Percentiles rank a stretch among this genome's conserved stretches.
Evolutionary conservation across 108 stramenopile species (phyloP).

Genomic region (Fragilaria radians): DNA sequence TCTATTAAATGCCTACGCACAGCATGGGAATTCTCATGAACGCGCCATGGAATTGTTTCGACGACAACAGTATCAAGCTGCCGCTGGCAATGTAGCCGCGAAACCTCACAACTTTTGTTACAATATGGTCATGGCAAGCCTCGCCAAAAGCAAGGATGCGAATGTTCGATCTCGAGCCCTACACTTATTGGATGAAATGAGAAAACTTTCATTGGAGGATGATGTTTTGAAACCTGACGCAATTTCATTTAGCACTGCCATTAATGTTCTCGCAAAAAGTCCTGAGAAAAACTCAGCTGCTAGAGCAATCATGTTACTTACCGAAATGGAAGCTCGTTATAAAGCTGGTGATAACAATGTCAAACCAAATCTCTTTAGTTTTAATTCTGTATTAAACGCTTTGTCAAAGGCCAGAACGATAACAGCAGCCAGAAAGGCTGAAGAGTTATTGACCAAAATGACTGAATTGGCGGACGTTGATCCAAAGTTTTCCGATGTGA

Average conservation of each 20-base stretch:
- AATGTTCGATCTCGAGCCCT: background rate
- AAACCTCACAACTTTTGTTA: background rate
- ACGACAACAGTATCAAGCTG: background rate
- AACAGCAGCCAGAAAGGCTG: conserved; percentile 19
- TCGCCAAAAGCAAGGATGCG: background rate
- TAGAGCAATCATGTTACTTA: conserved; percentile 22
- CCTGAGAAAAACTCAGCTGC: conserved; percentile 9
- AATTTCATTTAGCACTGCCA: conserved; percentile 51
- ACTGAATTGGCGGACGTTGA: conserved; percentile 10
- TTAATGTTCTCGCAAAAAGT: conserved; percentile 50
- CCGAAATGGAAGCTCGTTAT: conserved; percentile 37
- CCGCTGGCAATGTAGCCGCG: background rate
- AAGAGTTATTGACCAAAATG: conserved; percentile 26
- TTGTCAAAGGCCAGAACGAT: conserved; percentile 16
- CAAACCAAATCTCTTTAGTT: conserved; percentile 63
- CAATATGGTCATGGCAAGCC: background rate
- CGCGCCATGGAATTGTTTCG: background rate
- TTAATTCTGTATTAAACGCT: conserved; percentile 34
- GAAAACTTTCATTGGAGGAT: background rate
- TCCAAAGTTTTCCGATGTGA: conserved; percentile 48
- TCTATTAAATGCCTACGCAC: conserved; percentile 48
- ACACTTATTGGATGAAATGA: background rate
- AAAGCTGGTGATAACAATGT: conserved; percentile 43
- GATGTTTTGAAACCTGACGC: conserved; percentile 52
- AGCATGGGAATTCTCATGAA: conserved; percentile 1